Conservation (phyloP, 176 grass and related monocot genomes). For the Puccinellia tenuiflora region DNA sequence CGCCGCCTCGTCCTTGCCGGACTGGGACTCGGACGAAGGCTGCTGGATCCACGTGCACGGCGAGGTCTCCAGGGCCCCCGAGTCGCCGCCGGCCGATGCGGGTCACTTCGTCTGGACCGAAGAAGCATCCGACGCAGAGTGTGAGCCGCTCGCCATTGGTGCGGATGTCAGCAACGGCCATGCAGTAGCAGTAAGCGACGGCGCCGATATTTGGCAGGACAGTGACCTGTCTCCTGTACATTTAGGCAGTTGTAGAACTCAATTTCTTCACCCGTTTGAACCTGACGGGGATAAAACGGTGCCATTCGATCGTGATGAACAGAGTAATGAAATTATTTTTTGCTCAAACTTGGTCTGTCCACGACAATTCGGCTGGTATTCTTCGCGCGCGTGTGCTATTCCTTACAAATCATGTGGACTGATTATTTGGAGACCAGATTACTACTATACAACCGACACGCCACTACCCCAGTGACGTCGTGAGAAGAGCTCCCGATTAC, state of each 20-base stretch:
- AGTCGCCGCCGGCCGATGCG: not conserved
- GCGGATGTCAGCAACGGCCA: not conserved
- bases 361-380: not conserved
- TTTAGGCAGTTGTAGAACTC: not conserved
- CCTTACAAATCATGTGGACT: not conserved
- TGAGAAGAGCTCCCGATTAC: not conserved
- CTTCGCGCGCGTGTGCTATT: not conserved
- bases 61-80: not conserved
- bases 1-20: conserved; percentile 24
- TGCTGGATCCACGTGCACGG: conserved; percentile 45
- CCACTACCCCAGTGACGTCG: not conserved
- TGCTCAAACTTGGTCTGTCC: not conserved
- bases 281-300: not conserved
- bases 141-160: not conserved
- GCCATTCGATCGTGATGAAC: not conserved
- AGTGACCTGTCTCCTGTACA: not conserved
- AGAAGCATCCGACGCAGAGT: not conserved
- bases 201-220: not conserved
- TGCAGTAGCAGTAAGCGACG: not conserved
- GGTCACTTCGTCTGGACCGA: not conserved
- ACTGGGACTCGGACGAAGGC: conserved; percentile 45
- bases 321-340: not conserved
- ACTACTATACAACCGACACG: not conserved
- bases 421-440: not conserved
- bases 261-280: not conserved